phyloP scores from a whole-genome alignment of 139 green algal genomes.

The Pseudopediastrum boryanum region DNA sequence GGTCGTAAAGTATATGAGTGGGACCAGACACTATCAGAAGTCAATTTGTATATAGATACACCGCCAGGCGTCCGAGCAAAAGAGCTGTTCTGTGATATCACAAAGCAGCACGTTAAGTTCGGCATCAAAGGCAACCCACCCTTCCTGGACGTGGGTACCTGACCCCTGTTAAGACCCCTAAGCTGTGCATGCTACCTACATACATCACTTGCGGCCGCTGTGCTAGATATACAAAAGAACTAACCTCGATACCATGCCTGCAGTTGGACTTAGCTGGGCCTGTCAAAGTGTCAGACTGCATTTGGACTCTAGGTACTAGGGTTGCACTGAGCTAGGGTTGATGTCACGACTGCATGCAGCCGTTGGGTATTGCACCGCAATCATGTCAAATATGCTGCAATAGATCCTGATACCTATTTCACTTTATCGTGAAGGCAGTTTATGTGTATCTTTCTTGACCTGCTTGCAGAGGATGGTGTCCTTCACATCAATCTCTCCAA shows the following conservation, averaged over 20 bases:
- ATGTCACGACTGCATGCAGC: no score
- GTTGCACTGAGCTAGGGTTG: no score
- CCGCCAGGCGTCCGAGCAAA: constrained; percentile 74
- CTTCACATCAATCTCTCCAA: constrained; percentile 80
- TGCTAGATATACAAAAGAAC: no score
- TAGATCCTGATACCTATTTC: no score
- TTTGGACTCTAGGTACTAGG: constrained; percentile 91
- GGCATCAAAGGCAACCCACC: constrained; percentile 79
- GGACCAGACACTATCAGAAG: constrained; percentile 81
- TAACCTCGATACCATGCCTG: no score
- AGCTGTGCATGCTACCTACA: no score
- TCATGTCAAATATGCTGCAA: no score
- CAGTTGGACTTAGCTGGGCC: constrained; percentile 68
- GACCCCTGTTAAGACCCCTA: no score
- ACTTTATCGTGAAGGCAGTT: no score
- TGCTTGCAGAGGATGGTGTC: constrained; percentile 62
- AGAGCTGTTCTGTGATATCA: constrained; percentile 72
- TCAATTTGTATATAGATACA: constrained; percentile 71
- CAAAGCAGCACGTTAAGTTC: constrained; percentile 61
- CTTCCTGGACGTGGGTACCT: constrained; percentile 86
- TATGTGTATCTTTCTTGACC: neutral
- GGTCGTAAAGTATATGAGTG: constrained; percentile 85
- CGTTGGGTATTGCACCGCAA: no score
- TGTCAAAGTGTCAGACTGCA: constrained; percentile 77
- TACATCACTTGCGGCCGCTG: no score